phyloP scores from a whole-genome alignment of 2,329 filamentous ascomycete genomes.

The Hymenoscyphus fraxineus region DNA sequence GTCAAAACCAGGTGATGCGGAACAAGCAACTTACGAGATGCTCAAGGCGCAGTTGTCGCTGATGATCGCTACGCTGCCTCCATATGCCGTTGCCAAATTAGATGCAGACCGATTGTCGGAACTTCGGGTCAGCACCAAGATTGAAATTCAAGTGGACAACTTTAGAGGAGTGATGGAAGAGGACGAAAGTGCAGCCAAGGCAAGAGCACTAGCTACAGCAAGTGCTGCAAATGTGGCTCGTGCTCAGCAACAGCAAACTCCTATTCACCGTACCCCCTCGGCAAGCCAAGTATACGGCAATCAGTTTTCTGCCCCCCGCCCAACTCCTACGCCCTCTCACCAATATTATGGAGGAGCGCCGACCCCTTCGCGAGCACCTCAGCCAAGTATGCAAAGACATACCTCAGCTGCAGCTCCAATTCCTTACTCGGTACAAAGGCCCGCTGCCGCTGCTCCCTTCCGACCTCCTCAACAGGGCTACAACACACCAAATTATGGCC shows the following conservation, averaged over 20 bases:
- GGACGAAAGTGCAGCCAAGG: slow-evolving; percentile 39
- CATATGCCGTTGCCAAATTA: slow-evolving; percentile 54
- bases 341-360: slow-evolving; percentile 28
- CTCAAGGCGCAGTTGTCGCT: slow-evolving; percentile 49
- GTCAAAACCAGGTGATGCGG: slow-evolving; percentile 59
- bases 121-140: slow-evolving; percentile 49
- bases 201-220: slow-evolving; percentile 29
- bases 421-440: slow-evolving; percentile 28
- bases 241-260: slow-evolving; percentile 19
- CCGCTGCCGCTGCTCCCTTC: slow-evolving; percentile 28
- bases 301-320: slow-evolving; percentile 31
- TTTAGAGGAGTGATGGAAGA: slow-evolving; percentile 52
- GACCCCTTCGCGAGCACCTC: slow-evolving; percentile 30
- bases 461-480: slow-evolving; percentile 26
- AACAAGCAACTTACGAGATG: slow-evolving; percentile 49
- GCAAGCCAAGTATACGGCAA: slow-evolving; percentile 31
- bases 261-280: slow-evolving; percentile 21
- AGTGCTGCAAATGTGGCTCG: slow-evolving; percentile 21
- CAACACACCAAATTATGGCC: slow-evolving; percentile 30
- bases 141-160: slow-evolving; percentile 45
- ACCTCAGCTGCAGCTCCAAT: slow-evolving; percentile 28
- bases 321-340: slow-evolving; percentile 22
- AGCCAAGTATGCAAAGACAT: slow-evolving; percentile 26
- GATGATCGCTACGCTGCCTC: slow-evolving; percentile 49
- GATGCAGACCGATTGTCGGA: slow-evolving; percentile 52